A percentile compares a stretch with the other conserved stretches of the same genome.
These are phyloP conservation scores for Zygotorulaspora chibaensis DNA, from an alignment of 805 yeast species.

Conservation along the genomic window DNA sequence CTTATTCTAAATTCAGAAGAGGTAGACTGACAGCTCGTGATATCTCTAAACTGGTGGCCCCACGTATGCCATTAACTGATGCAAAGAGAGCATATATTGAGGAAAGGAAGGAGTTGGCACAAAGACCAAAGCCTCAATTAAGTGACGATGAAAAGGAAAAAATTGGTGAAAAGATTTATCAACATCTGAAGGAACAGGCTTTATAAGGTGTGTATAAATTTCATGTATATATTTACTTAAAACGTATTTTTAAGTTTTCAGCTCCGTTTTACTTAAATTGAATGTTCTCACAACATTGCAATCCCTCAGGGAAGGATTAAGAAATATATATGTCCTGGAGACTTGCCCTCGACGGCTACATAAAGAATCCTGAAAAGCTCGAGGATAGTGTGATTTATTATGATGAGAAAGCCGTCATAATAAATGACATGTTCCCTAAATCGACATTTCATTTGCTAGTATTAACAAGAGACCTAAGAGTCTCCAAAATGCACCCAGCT, in stretches of 20 bases:
- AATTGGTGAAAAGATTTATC: slow-evolving; percentile 37
- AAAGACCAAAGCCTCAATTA: slow-evolving; percentile 39
- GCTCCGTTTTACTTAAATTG: neutral
- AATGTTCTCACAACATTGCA: neutral
- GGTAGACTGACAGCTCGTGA: slow-evolving; percentile 60
- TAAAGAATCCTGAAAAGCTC: slow-evolving; percentile 42
- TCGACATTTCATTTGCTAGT: slow-evolving; percentile 56
- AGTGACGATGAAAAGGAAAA: slow-evolving; percentile 42
- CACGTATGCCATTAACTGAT: slow-evolving; percentile 71
- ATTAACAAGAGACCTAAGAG: slow-evolving; percentile 45
- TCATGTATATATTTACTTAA: slow-evolving; percentile 10
- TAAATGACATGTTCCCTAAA: slow-evolving; percentile 62
- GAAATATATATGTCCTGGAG: slow-evolving; percentile 42
- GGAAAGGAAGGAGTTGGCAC: slow-evolving; percentile 47
- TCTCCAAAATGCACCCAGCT: slow-evolving; percentile 48
- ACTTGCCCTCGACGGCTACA: slow-evolving; percentile 45
- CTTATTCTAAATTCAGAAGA: slow-evolving; percentile 63
- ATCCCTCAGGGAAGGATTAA: neutral
- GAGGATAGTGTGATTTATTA: slow-evolving; percentile 40
- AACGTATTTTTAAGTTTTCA: neutral
- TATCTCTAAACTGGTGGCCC: slow-evolving; percentile 58
- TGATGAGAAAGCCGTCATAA: slow-evolving; percentile 52
- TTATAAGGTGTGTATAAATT: slow-evolving; percentile 1
- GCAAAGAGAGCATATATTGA: slow-evolving; percentile 57
- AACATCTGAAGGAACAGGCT: slow-evolving; percentile 14